Conservation (phyloP, 2,329 filamentous ascomycete species). For the Fusarium drepaniforme region DNA sequence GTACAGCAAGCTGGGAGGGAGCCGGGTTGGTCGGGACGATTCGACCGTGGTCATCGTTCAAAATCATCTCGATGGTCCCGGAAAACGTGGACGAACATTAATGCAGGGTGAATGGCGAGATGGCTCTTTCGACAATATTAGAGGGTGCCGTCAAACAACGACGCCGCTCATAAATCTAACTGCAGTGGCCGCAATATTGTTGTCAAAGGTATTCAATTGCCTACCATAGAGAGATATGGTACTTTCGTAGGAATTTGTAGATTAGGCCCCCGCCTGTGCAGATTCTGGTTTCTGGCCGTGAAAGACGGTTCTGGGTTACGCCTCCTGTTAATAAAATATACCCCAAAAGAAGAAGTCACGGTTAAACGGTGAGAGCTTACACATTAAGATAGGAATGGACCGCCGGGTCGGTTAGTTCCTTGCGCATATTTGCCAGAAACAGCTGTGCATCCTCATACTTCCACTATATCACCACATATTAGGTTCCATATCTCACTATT, state of each 20-base stretch:
- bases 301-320: constrained; percentile 6
- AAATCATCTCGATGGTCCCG: not conserved
- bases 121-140: not conserved
- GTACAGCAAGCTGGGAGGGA: too few relatives aligned
- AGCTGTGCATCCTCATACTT: constrained; percentile 32
- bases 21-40: not conserved
- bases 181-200: not conserved
- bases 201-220: not conserved
- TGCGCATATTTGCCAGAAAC: constrained; percentile 27
- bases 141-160: not conserved
- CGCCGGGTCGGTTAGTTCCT: constrained; percentile 24
- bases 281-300: constrained; percentile 15
- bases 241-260: not conserved
- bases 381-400: constrained; percentile 29
- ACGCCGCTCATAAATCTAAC: not conserved
- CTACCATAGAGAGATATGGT: not conserved
- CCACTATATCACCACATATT: constrained; percentile 2
- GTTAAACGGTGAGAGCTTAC: constrained; percentile 2
- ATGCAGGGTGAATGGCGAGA: not conserved
- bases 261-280: not conserved
- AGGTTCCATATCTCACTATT: not conserved
- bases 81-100: not conserved
- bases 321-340: not conserved
- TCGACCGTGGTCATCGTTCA: not conserved
- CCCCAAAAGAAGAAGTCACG: not conserved